Base-by-base conservation (phyloP, 2,329 filamentous ascomycete genomes). In the Mycosphaerella sp. region DNA sequence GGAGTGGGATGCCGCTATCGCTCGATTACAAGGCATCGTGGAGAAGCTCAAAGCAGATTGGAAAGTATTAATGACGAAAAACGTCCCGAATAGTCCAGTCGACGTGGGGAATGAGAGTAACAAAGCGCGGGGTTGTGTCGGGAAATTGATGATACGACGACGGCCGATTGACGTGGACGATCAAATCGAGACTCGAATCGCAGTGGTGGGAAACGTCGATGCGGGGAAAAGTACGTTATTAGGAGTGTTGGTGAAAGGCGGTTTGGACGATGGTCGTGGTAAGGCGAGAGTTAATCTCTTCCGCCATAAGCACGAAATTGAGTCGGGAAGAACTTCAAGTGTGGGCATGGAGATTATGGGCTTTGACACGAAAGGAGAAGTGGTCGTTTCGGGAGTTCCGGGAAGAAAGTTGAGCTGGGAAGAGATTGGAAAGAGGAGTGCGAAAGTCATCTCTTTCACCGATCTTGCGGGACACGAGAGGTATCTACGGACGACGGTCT, bases 301-400 rank as follows among this genome's bases (percentile, higher is more conserved):
- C 72, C 82, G 93, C 13, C 93, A 98, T 70, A 97, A 98, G 71
- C 93, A 98, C 65, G 93, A 98, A 71, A 86, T 97, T 36, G 93
- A 98, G 71, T 93, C 87, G 41, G 93, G 93, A 1, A 80, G 93
- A 59, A 98, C 93, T 8, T 95, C 89, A 66, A 96, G 90, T 0
- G 93, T 98, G 0, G 91, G 93, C 37, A 94, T 97, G 90, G 93
- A 98, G 70, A 97, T 97, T 55, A 89, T 97, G 85, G 93, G 93
- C 1, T 98, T 96, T 62, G 89, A 97, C 69, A 89, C 86, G 44
- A 79, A 80, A 49, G 91, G 93, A 25, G 81, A 90, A 21, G 85
- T 95, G 25, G 80, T 97, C 13, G 81, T 83, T 13, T 91, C 87
- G 35, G 86, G 86, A 52, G 86, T 85, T 0, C 87, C 90, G 2